A percentile compares a stretch with the other conserved stretches of the same genome.
Conservation (phyloP, 2,329 filamentous ascomycete species). For the Aspergillus terreus region DNA sequence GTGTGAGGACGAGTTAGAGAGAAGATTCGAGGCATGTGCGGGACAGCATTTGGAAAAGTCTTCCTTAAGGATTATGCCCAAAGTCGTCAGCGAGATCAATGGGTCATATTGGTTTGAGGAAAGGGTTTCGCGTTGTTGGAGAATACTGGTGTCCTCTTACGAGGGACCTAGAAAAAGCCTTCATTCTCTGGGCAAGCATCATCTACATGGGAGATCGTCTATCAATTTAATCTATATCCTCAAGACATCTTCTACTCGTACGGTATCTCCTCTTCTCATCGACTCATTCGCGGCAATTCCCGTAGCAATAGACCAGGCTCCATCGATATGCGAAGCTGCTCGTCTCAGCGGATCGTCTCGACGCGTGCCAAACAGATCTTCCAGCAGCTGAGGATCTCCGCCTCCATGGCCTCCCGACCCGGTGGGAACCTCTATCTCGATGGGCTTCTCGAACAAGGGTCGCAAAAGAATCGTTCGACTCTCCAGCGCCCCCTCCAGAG, state of each 20-base stretch:
- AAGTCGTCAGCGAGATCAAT: not conserved
- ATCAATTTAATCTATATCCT: not conserved
- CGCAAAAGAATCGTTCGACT: constrained; percentile 38
- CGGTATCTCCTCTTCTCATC: constrained; percentile 54
- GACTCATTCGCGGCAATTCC: constrained; percentile 59
- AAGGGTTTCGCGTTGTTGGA: not conserved
- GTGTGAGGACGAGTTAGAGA: not conserved
- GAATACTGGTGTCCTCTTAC: not conserved
- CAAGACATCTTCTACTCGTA: constrained; percentile 51
- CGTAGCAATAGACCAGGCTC: constrained; percentile 57
- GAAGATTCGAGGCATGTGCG: not conserved
- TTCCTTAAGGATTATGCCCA: not conserved
- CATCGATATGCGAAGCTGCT: constrained; percentile 57
- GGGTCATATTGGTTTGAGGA: not conserved
- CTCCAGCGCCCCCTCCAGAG: constrained; percentile 27
- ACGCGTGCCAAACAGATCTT: constrained; percentile 54
- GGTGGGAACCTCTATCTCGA: constrained; percentile 51
- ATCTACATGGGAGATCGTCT: not conserved
- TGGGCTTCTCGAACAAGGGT: constrained; percentile 55
- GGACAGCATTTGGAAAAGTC: not conserved
- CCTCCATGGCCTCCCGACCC: constrained; percentile 57
- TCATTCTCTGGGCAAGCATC: not conserved
- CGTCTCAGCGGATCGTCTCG: constrained; percentile 48
- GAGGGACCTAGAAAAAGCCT: not conserved
- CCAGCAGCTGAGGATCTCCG: constrained; percentile 55